Evolutionary conservation across 768 basidiomycete species (phyloP).

Genomic region (Harrya chromipes): DNA sequence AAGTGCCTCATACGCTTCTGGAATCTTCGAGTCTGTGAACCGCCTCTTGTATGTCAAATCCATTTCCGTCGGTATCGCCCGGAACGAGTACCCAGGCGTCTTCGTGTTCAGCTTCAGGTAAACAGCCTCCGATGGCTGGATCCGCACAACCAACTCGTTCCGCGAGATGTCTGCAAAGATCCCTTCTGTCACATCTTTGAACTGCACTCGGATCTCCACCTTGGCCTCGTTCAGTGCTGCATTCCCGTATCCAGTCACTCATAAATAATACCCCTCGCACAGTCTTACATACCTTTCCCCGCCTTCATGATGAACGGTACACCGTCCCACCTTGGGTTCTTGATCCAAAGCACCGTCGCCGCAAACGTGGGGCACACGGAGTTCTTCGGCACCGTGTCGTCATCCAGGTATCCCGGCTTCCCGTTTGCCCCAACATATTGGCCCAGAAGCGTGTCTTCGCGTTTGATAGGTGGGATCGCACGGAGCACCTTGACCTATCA

Average conservation of each 20-base stretch:
- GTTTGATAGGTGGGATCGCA: constrained; percentile 78
- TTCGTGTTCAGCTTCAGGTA: constrained; percentile 98
- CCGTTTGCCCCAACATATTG: constrained; percentile 88
- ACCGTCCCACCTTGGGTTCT: constrained; percentile 97
- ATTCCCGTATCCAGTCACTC: constrained; percentile 6
- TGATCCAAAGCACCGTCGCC: constrained; percentile 84
- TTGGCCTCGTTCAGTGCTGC: constrained; percentile 96
- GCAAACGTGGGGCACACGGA: constrained; percentile 96
- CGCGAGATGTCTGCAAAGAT: constrained; percentile 96
- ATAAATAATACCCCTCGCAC: constrained; percentile 8
- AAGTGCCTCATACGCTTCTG: constrained; percentile 94
- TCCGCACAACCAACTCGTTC: constrained; percentile 96
- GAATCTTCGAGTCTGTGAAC: constrained; percentile 87
- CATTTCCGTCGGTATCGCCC: constrained; percentile 94
- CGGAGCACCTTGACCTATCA: constrained; percentile 92
- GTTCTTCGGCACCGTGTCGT: constrained; percentile 88
- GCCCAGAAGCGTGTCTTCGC: constrained; percentile 81
- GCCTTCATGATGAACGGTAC: constrained; percentile 99
- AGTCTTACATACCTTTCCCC: constrained; percentile 75
- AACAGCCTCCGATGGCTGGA: constrained; percentile 94
- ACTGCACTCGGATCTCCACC: constrained; percentile 96
- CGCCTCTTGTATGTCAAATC: constrained; percentile 97
- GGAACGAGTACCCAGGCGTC: constrained; percentile 85
- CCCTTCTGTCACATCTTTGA: constrained; percentile 94
- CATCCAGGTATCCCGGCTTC: constrained; percentile 99